Evolutionary conservation across 1,284 basidiomycete genomes (phyloP), one percentile per base, ranked within the genome.

Genomic region (Pseudozyma pruni): DNA sequence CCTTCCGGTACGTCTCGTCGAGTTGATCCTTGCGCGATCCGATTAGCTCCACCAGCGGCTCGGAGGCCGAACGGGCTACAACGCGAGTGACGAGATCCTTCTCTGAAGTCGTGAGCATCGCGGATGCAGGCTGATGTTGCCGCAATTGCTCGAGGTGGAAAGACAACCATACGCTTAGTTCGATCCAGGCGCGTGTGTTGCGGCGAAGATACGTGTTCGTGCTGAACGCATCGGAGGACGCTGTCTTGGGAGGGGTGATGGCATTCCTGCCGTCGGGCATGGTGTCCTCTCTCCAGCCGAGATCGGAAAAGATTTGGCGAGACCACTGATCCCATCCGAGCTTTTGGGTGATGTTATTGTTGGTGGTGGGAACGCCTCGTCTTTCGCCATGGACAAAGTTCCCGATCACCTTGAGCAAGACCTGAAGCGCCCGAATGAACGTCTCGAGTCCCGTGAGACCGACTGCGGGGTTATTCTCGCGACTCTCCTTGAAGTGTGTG

Each of bases 131-230:
- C n/a, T 42, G 52, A 1, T 22, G 43, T 11, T 38, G 46, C 31
- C 49, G 41, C 22, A 72, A 23, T 17, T 52, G 35, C n/a, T 58
- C 51, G 20, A 51, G 16, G 23, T 62, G 51, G 42, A 58, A 64
- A 4, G 46, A 37, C 14, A 64, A 48, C 72, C 72, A 74, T 3
- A 57, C 52, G 27, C 43, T 54, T 20, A 74, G 51, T 44, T 74
- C 72, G 23, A 74, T 56, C 72, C 72, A 74, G n/a, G 72, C 69
- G 8, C 72, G 69, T 2, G 53, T 47, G 39, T 67, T 56, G 7
- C 69, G 44, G 27, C 34, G 50, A 13, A 70, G 52, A 3, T 44
- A 23, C 9, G 46, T 19, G 8, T 41, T 25, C 7, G 31, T 19
- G 17, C 19, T 34, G 2, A 43, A 29, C 4, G 46, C 8, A 2